Evolutionary conservation across 495 filamentous ascomycete species (phyloP), one percentile per base, ranked within the genome.

Genomic region (Hyphodiscus hymeniophilus): DNA sequence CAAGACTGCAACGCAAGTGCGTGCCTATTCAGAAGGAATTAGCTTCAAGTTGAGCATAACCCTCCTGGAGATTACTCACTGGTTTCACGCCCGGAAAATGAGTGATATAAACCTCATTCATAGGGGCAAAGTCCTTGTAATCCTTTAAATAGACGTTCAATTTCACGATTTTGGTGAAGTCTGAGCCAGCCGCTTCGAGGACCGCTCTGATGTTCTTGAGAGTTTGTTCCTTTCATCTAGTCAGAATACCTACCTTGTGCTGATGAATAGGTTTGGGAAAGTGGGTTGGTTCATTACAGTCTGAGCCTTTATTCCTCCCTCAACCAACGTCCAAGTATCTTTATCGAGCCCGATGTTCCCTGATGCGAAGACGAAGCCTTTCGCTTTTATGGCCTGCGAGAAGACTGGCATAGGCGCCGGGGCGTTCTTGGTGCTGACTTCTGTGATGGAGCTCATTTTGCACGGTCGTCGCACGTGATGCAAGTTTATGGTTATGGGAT

Each of bases 71-170:
- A 36, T 23, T 33, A 22, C 42, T 32, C 13, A 18, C 24, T 2
- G 42, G 42, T 21, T 45, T 45, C 2, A 45, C 24, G 22, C 34
- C 42, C 1, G n/a, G 66, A 67, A 94, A 89, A 63, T 79, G 79
- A 65, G 79, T 78, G 63, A 78, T 79, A 54, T 89, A 89, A 40
- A 77, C 71, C 40, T 68, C 70, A 61, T 89, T 89, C 80, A 90
- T 85, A 18, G 74, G 71, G 13, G 68, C 69, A 48, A 84, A 85
- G 56, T 84, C 73, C 35, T 73, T 72, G 80, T 85, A 84, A 44
- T 74, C 70, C 7, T 73, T 69, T 20, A 87, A 57, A 60, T 82
- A 87, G 43, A 84, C 76, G 48, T 77, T 81, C 51, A 77, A 74
- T 60, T 84, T 81, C 43, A 85, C 71, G 17, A 84, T 80, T 51